Conservation (phyloP, 2,329 filamentous ascomycete genomes). For the Apiospora koreana region DNA sequence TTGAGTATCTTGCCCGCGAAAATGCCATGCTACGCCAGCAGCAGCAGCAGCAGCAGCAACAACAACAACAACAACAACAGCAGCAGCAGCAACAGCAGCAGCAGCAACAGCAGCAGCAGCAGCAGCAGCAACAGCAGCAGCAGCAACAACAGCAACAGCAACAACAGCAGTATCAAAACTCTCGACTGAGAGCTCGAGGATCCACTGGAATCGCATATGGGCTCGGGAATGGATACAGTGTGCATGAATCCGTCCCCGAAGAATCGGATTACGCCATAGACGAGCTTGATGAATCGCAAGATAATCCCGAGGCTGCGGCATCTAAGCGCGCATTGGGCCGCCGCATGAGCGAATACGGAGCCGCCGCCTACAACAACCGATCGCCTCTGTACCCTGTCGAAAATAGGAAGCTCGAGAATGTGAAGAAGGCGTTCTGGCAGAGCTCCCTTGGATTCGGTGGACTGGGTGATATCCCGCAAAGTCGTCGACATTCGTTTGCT, state of each 20-base stretch:
- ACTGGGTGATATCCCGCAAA: conserved; percentile 66
- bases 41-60: conserved; percentile 45
- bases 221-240: conserved; percentile 56
- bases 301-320: conserved; percentile 40
- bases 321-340: conserved; percentile 48
- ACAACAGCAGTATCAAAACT: conserved; percentile 55
- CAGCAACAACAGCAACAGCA: conserved; percentile 16
- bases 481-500: conserved; percentile 78
- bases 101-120: conserved; percentile 17
- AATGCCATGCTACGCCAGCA: conserved; percentile 62
- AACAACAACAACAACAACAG: conserved; percentile 26
- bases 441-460: conserved; percentile 68
- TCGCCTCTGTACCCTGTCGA: conserved; percentile 51
- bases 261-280: conserved; percentile 74
- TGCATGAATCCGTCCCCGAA: conserved; percentile 62
- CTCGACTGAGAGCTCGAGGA: conserved; percentile 57
- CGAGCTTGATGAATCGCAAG: conserved; percentile 65
- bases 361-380: conserved; percentile 42
- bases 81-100: conserved; percentile 25
- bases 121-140: background rate
- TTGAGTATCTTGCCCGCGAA: conserved; percentile 63
- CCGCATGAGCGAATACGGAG: conserved; percentile 60
- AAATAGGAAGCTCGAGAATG: conserved; percentile 62
- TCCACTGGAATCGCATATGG: conserved; percentile 56
- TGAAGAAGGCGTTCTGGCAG: conserved; percentile 72